Percentiles rank a stretch among this genome's conserved stretches.
phyloP scores from a whole-genome alignment of 2,329 filamentous ascomycete genomes.

The Fusarium sp. region DNA sequence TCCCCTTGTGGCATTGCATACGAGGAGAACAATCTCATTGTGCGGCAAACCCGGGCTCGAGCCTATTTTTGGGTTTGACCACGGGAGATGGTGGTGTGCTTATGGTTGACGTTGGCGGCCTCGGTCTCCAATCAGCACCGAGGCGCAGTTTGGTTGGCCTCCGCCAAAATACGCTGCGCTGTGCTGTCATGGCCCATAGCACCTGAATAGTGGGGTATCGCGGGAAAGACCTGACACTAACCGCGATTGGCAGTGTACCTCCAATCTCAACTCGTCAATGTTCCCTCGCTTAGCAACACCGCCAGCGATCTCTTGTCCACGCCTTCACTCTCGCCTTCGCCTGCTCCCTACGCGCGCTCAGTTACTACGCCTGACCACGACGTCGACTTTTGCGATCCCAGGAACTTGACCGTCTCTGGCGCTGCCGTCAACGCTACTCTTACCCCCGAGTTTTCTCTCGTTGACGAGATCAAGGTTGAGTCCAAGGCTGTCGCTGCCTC shows the following conservation, averaged over 20 bases:
- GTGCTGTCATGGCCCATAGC: conserved; percentile 33
- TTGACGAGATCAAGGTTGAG: conserved; percentile 64
- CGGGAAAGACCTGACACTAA: conserved; percentile 47
- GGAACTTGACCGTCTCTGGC: conserved; percentile 78
- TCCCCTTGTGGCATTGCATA: conserved; percentile 12
- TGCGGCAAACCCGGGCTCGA: conserved; percentile 23
- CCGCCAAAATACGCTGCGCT: conserved; percentile 14
- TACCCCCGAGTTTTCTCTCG: conserved; percentile 70
- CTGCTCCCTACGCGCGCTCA: conserved; percentile 77
- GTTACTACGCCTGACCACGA: conserved; percentile 70
- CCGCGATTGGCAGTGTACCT: conserved; percentile 56
- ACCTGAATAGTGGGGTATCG: conserved; percentile 39
- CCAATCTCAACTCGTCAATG: conserved; percentile 54
- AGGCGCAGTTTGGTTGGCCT: conserved; percentile 20
- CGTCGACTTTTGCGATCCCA: conserved; percentile 88
- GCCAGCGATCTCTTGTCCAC: conserved; percentile 76
- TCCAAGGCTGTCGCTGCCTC: conserved; percentile 56
- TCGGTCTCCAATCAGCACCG: conserved; percentile 28
- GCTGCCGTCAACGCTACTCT: conserved; percentile 58
- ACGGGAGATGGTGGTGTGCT: conserved; percentile 21
- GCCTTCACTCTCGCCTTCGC: conserved; percentile 86
- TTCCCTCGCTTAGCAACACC: conserved; percentile 68
- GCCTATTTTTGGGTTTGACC: conserved; percentile 35
- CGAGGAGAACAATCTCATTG: conserved; percentile 17
- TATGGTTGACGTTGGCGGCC: conserved; percentile 29